Evolutionary conservation across 2,329 filamentous ascomycete genomes (phyloP), one percentile per base, ranked within the genome.

Genomic region (Hypomyces rosellus): DNA sequence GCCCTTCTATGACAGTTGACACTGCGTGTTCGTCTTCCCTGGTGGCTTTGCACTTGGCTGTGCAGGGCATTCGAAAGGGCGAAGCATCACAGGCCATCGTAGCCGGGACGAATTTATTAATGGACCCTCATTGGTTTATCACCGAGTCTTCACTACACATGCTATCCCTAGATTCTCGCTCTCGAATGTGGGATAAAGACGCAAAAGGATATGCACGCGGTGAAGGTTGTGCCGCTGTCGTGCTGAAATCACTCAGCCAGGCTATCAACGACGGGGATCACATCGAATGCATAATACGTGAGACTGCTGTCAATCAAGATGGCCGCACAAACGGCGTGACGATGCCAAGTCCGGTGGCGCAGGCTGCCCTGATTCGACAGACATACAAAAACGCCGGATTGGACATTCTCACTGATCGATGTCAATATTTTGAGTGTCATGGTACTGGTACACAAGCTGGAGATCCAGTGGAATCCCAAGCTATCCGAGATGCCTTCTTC

Each of bases 161-260:
- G 55, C 51, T 46, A 37, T 55, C 43, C 25, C 9, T 6, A 30
- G 25, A 30, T 8, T 47, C 50, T 11, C 51, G 53, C 6, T 46
- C 39, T 2, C 46, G 44, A 8, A 55, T 55, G 53, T 74, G 65
- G 58, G 75, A 74, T 53, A 54, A 56, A 2, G 58, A 57, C 16
- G 76, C 71, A 2, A 66, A 72, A 51, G 78, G 77, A 1, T 81
- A 78, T 57, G 73, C 67, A 1, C 66, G 76, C 67, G 75, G 53
- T 3, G 78, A 82, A 42, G 78, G 76, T 2, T 58, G 76, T 5
- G 72, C 69, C 0, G 62, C 66, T 0, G 56, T 80, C 0, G 59
- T 78, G 0, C 52, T 81, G 9, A 81, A 81, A 56, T 59, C 57
- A 2, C 62, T 79, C 4, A 64, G 56, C 11, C 55, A 65, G 1